A percentile compares a stretch with the other conserved stretches of the same genome.
These are phyloP conservation scores for Nematocida minor DNA, from an alignment of 371 early-diverging fungal species.

Conservation along the genomic window DNA sequence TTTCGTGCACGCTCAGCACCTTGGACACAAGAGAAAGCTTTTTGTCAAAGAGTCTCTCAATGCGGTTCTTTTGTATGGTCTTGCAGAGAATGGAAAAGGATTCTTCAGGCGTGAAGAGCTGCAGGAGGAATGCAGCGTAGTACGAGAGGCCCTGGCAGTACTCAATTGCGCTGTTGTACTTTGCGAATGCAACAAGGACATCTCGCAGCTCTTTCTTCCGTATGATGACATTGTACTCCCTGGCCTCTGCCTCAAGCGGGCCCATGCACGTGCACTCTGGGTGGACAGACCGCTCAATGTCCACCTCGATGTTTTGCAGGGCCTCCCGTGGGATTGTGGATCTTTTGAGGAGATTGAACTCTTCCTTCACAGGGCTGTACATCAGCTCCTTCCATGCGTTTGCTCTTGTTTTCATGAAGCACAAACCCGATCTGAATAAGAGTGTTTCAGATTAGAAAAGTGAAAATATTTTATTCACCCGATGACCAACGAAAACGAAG, in stretches of 20 bases:
- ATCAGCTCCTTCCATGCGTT: constrained; percentile 37
- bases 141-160: constrained; percentile 67
- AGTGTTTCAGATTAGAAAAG: constrained; percentile 31
- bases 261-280: neutral
- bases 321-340: constrained; percentile 15
- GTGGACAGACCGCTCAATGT: constrained; percentile 42
- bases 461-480: constrained; percentile 39
- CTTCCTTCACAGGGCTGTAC: neutral
- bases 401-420: neutral
- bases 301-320: constrained; percentile 45
- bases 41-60: constrained; percentile 64
- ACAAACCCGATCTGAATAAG: too few species aligned
- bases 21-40: constrained; percentile 53
- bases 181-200: constrained; percentile 64
- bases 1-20: constrained; percentile 59
- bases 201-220: constrained; percentile 55
- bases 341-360: neutral
- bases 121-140: constrained; percentile 61
- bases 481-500: constrained; percentile 2
- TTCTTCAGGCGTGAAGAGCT: constrained; percentile 63
- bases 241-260: neutral
- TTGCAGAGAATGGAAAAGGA: constrained; percentile 58
- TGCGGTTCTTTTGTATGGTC: constrained; percentile 55
- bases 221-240: neutral
- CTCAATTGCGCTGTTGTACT: constrained; percentile 60